phyloP scores from a whole-genome alignment of 441 rosid species.

The Populus hybrid region DNA sequence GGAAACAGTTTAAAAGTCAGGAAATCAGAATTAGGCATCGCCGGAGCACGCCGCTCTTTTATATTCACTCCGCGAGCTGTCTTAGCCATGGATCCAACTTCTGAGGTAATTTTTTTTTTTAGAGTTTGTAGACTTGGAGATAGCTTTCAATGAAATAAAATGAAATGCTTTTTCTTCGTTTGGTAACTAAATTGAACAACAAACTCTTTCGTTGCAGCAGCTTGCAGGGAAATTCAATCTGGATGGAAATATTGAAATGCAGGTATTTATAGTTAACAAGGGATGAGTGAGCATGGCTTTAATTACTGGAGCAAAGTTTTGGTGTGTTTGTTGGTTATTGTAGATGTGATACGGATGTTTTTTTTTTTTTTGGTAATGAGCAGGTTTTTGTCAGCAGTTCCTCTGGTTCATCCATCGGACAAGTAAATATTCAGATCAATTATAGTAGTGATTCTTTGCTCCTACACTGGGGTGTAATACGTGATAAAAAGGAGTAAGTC shows the following conservation, averaged over 20 bases:
- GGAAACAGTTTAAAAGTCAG: slow-evolving; percentile 42
- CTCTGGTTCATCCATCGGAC: slow-evolving; percentile 33
- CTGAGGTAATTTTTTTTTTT: slow-evolving; percentile 43
- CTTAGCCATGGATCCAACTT: slow-evolving; percentile 66
- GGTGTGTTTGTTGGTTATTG: slow-evolving; percentile 13
- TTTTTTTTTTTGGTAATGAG: slow-evolving; percentile 22
- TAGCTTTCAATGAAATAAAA: no score
- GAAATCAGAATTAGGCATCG: slow-evolving; percentile 26
- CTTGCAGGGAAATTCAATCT: slow-evolving; percentile 65
- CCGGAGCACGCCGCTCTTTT: slow-evolving; percentile 32
- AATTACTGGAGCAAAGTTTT: slow-evolving; percentile 14
- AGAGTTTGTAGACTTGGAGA: no score
- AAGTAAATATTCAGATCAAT: slow-evolving; percentile 56
- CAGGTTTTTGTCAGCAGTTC: slow-evolving; percentile 68
- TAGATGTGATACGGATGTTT: background rate
- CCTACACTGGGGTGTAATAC: slow-evolving; percentile 90
- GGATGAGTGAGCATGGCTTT: slow-evolving; percentile 2
- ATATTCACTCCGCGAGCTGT: slow-evolving; percentile 53
- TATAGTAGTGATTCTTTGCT: slow-evolving; percentile 62
- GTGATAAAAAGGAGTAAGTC: slow-evolving; percentile 70
- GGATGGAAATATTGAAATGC: slow-evolving; percentile 75
- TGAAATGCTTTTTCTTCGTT: no score
- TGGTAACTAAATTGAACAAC: slow-evolving; percentile 7
- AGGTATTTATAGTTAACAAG: slow-evolving; percentile 41
- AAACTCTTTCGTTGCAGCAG: slow-evolving; percentile 42